Evolutionary conservation across 1,284 basidiomycete species (phyloP), one percentile per base, ranked within the genome.

Genomic region (Fomes fomentarius): DNA sequence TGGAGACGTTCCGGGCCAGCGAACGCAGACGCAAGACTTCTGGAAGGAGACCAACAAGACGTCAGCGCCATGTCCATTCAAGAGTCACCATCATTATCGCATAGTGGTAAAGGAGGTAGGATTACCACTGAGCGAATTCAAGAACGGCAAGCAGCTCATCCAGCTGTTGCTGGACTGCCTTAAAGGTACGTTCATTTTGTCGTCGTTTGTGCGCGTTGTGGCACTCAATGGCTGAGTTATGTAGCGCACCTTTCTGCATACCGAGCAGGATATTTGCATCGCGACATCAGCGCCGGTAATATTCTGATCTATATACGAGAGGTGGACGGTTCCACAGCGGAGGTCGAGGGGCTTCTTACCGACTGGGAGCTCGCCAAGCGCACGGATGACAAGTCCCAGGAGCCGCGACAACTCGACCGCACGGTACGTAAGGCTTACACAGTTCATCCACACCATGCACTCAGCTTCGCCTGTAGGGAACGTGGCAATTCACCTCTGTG

Each of bases 211-310:
- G 28, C 7, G 14, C 9, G 2, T 4, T n/a, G n/a, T n/a, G n/a
- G n/a, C n/a, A 11, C 14, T 43, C 15, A 33, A 17, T 5, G 10
- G n/a, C 1, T 4, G 6, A 7, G 6, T 11, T 15, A 1, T 15
- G 24, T 8, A 52, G 50, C 50, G 3, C 50, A 52, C 17, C 28
- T 12, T 4, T 35, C 2, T 12, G 50, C 43, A n/a, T 52, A 24
- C 43, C 21, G 26, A 9, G 33, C 31, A 11, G 30, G 39, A 0
- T 45, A 49, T 22, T 34, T 58, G 0, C 57, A 58, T 21, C 46
- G 57, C 4, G 57, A 58, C 21, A 48, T 58, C 19, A 58, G 57
- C 21, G 40, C 30, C 9, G 52, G 57, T 3, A 54, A 59, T 26
- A 38, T 51, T 21, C 37, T 52, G 3, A 22, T 52, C 0, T 52